Base-by-base conservation (phyloP, 306 rosid genomes). In the Sechiopsis laciniata region DNA sequence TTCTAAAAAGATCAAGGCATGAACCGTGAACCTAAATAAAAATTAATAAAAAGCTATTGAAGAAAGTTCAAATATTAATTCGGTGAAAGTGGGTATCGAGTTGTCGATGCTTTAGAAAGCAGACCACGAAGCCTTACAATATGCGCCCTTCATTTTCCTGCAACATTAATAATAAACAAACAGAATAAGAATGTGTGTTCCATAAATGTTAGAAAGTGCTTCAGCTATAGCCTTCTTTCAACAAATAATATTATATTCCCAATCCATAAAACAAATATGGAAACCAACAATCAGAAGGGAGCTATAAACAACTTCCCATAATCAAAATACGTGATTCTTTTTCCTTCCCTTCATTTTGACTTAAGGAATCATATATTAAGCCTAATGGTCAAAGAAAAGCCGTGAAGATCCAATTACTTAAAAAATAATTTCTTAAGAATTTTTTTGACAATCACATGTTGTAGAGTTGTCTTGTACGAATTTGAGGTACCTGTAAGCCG, bases 81-180 rank as follows among this genome's bases (percentile, higher is more conserved):
- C 56, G 46, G 73, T 46, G 56, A 67, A 67, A 21, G 56, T 67
- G 73, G 55, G 73, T 46, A 67, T 35, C 37, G 12, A 46, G 56
- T 67, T 46, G 57, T 21, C 40, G 73, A 67, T 67, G 53, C 73
- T 67, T 67, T 21, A 11, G 40, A 67, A 67, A 21, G 56, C 56
- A 67, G 55, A 46, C 56, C 73, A 21, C 53, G 46, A 45, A 40
- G n/a, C 26, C 55, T 66, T 42, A 20, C 22, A 67, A 46, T 67
- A 67, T 46, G 73, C 56, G 73, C 73, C 73, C 56, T 67, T 26
- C 73, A 67, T 67, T 67, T 20, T 19, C 73, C 73, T 67, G 73
- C 73, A 21, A 21, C 19, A 19, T 67, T 21, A 67, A 67, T 21
- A 67, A 67, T 67, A 46, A 45, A 12, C 73, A 46, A 46, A 37